Percentiles rank a stretch among this genome's conserved stretches.
These are phyloP conservation scores for Micractinium conductrix DNA, from an alignment of 139 green algal genomes.

Conservation along the genomic window DNA sequence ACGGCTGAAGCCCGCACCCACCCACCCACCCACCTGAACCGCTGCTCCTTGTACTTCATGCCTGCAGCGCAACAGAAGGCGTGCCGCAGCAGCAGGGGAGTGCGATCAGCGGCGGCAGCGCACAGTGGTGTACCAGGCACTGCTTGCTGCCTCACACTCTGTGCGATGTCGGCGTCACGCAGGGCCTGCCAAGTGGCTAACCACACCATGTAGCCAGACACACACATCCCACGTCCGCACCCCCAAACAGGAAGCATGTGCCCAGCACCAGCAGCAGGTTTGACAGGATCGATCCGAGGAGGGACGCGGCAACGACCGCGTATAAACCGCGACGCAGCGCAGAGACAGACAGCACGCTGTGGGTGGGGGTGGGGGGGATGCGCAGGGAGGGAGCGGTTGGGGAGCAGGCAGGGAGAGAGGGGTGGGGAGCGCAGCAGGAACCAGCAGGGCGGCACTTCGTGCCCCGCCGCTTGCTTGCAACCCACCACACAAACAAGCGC, in stretches of 20 bases:
- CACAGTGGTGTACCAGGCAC: no score
- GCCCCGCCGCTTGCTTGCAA: neutral
- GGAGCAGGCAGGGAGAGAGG: neutral
- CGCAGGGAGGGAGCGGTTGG: neutral
- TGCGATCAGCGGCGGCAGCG: no score
- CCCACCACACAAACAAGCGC: neutral
- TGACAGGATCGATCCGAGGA: constrained; percentile 89
- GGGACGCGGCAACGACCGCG: constrained; percentile 78
- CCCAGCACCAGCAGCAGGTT: constrained; percentile 92
- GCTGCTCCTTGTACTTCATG: constrained; percentile 71
- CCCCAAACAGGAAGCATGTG: no score
- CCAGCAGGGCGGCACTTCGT: neutral
- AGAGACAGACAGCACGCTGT: constrained; percentile 82
- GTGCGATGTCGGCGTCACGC: no score
- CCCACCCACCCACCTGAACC: constrained; percentile 61
- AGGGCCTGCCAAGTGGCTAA: no score
- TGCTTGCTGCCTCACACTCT: no score
- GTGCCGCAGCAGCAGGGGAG: neutral
- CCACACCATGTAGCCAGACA: no score
- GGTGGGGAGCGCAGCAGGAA: neutral
- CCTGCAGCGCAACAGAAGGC: constrained; percentile 46
- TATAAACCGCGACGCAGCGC: constrained; percentile 79
- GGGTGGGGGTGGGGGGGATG: neutral
- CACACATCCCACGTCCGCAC: no score
- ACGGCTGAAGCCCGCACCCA: no score